These are phyloP conservation scores for Phylloporus sp. DNA, from an alignment of 768 basidiomycete species.

Conservation along the genomic window DNA sequence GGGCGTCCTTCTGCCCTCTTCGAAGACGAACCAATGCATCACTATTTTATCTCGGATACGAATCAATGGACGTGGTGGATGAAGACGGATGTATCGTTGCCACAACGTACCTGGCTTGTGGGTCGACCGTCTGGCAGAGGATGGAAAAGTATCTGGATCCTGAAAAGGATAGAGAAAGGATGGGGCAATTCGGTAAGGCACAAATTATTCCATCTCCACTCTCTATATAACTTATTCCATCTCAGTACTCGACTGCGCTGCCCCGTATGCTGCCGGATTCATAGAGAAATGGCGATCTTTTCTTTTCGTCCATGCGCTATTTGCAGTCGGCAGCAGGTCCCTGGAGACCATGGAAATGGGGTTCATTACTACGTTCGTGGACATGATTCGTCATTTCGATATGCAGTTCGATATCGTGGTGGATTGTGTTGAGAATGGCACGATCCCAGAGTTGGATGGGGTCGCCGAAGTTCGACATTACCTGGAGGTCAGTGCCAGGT, in stretches of 20 bases:
- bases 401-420: conserved; percentile 6
- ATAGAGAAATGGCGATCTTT: conserved; percentile 11
- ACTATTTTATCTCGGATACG: background rate
- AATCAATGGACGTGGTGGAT: background rate
- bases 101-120: background rate
- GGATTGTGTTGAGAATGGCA: conserved; percentile 7
- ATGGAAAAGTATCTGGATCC: background rate
- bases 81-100: background rate
- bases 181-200: conserved; percentile 2
- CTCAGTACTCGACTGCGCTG: conserved; percentile 2
- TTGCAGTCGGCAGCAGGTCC: conserved; percentile 1
- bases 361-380: conserved; percentile 10
- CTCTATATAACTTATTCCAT: background rate
- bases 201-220: background rate
- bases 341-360: conserved; percentile 1
- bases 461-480: conserved; percentile 1
- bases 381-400: conserved; percentile 7
- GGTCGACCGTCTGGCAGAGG: background rate
- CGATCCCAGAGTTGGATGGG: conserved; percentile 6
- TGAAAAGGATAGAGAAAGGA: conserved; percentile 1
- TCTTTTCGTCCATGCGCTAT: conserved; percentile 11
- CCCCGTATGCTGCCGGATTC: conserved; percentile 3
- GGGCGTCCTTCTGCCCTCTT: background rate
- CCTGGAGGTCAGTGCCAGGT: background rate
- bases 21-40: background rate